phyloP scores from a whole-genome alignment of 164 flowering plant genomes.

The Piper longum region DNA sequence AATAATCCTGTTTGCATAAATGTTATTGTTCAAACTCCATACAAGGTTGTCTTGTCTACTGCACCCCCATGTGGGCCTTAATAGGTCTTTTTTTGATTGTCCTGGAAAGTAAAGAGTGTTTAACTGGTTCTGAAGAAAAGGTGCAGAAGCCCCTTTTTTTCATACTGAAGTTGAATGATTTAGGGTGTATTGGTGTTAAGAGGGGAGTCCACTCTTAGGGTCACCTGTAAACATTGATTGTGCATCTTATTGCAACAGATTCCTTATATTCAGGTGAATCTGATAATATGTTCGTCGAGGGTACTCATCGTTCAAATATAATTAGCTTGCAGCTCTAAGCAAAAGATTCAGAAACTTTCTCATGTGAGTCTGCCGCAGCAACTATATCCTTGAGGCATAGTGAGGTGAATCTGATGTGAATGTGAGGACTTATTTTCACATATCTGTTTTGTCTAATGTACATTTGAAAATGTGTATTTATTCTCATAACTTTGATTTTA shows the following conservation, averaged over 20 bases:
- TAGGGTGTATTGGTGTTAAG: too few relatives aligned
- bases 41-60: too few relatives aligned
- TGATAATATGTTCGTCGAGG: slow-evolving; percentile 64
- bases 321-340: slow-evolving; percentile 67
- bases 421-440: not conserved
- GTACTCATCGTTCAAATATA: slow-evolving; percentile 78
- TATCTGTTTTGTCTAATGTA: too few relatives aligned
- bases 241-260: slow-evolving; percentile 23
- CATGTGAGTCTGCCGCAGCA: slow-evolving; percentile 76
- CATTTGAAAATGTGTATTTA: slow-evolving; percentile 1
- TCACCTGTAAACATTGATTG: not conserved
- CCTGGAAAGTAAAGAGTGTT: too few relatives aligned
- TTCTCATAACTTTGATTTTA: not conserved
- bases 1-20: too few relatives aligned
- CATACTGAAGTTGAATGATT: too few relatives aligned
- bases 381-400: slow-evolving; percentile 49
- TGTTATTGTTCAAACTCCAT: too few relatives aligned
- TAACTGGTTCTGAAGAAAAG: too few relatives aligned
- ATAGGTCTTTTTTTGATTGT: too few relatives aligned
- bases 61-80: too few relatives aligned
- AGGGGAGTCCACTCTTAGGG: too few relatives aligned
- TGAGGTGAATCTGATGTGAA: not conserved
- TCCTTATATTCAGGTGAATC: slow-evolving; percentile 44
- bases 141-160: too few relatives aligned
- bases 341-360: slow-evolving; percentile 70